phyloP scores from a whole-genome alignment of 208 protist species.

The Trypanosoma melophagium region DNA sequence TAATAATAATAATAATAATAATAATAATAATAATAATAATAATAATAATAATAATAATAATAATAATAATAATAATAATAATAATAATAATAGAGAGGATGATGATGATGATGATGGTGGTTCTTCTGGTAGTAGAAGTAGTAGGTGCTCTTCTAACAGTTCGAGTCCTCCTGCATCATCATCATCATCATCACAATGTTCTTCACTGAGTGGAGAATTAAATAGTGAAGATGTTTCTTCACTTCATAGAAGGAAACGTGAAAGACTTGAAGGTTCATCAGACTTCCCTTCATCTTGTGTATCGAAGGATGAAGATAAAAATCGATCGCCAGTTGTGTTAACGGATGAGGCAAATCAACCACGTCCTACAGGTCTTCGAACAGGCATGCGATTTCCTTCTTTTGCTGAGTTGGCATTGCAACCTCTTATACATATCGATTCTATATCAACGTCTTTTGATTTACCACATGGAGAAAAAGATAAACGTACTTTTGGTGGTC shows the following conservation, averaged over 20 bases:
- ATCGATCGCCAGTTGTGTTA: slow-evolving; percentile 21
- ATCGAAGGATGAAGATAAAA: neutral
- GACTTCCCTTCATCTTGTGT: neutral
- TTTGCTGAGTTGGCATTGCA: slow-evolving; percentile 28
- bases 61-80: too few relatives aligned
- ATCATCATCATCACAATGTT: slow-evolving; percentile 8
- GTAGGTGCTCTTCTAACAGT: slow-evolving; percentile 3
- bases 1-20: too few relatives aligned
- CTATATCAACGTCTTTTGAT: neutral
- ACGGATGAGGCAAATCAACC: slow-evolving; percentile 39
- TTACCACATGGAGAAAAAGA: slow-evolving; percentile 8
- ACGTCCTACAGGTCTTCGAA: slow-evolving; percentile 33
- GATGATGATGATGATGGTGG: too few relatives aligned
- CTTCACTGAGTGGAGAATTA: slow-evolving; percentile 6
- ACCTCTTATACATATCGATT: slow-evolving; percentile 9
- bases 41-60: too few relatives aligned
- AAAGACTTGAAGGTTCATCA: slow-evolving; percentile 5
- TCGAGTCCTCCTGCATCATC: too few relatives aligned
- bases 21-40: too few relatives aligned
- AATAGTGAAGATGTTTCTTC: neutral
- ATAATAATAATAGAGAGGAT: too few relatives aligned
- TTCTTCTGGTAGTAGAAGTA: neutral
- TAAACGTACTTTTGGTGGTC: slow-evolving; percentile 34
- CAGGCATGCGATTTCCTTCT: slow-evolving; percentile 32
- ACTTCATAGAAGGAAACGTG: slow-evolving; percentile 7